Conservation (phyloP, 495 filamentous ascomycete species). For the Pyrenopolyporus hunteri region DNA sequence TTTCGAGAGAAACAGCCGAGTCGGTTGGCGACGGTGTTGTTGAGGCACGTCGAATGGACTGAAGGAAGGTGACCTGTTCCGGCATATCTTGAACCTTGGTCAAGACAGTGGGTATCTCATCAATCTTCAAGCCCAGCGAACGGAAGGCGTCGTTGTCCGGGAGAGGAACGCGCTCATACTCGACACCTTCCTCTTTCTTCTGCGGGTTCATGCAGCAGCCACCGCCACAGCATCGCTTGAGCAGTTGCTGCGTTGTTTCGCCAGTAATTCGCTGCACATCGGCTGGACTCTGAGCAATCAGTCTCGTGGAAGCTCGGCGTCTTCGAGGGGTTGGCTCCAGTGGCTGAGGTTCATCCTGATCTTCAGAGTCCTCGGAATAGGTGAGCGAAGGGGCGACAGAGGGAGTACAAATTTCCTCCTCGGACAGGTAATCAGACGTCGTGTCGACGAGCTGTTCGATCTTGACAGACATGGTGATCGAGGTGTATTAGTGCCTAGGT, state of each 20-base stretch:
- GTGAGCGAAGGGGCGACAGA: conserved; percentile 58
- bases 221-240: conserved; percentile 85
- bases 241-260: conserved; percentile 64
- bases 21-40: conserved; percentile 48
- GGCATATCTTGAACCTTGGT: conserved; percentile 74
- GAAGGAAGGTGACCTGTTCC: conserved; percentile 71
- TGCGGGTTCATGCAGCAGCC: conserved; percentile 82
- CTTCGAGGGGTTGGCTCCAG: conserved; percentile 47
- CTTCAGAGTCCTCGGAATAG: conserved; percentile 56
- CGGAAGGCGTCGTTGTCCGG: conserved; percentile 86
- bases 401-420: conserved; percentile 43
- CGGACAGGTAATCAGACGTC: conserved; percentile 43
- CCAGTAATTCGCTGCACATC: conserved; percentile 76
- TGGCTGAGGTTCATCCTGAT: conserved; percentile 44
- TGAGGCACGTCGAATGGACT: conserved; percentile 49
- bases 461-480: conserved; percentile 24
- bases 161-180: conserved; percentile 64
- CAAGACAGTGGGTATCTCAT: conserved; percentile 73
- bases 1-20: conserved; percentile 42
- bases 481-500: neutral
- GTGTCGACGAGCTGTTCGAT: conserved; percentile 27
- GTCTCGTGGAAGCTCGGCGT: conserved; percentile 78
- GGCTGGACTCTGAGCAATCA: conserved; percentile 75
- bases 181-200: conserved; percentile 57
- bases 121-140: conserved; percentile 75